phyloP scores from a whole-genome alignment of 129 eudicot species.

The Pseudognaphalium luteoalbum region DNA sequence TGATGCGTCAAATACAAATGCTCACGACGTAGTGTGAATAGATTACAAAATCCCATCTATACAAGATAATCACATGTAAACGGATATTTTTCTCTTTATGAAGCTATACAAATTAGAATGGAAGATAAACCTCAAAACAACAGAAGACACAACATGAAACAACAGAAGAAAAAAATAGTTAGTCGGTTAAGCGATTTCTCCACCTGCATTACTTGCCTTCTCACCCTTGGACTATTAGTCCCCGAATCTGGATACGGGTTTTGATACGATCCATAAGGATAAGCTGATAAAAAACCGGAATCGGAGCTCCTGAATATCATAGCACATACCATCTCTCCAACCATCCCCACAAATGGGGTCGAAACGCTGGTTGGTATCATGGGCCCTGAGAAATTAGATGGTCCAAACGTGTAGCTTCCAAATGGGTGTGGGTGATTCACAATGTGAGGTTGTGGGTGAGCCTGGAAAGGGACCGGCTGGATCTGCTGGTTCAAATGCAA shows the following conservation, averaged over 20 bases:
- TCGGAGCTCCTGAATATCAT: conserved; percentile 58
- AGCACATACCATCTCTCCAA: conserved; percentile 68
- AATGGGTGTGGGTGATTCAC: conserved; percentile 47
- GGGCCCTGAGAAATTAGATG: conserved; percentile 31
- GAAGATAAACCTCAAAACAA: conserved; percentile 47
- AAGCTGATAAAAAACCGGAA: conserved; percentile 36
- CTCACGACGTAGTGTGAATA: not conserved
- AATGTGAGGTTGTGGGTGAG: conserved; percentile 42
- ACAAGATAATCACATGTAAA: not conserved
- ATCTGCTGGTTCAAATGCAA: conserved; percentile 40
- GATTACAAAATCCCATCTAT: not conserved
- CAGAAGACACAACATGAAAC: conserved; percentile 74
- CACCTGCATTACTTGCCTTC: conserved; percentile 79
- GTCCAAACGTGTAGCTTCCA: conserved; percentile 39
- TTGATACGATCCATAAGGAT: conserved; percentile 39
- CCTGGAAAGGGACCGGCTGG: conserved; percentile 40
- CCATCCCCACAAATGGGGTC: conserved; percentile 61
- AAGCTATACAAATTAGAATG: conserved; percentile 27
- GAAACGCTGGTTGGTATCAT: conserved; percentile 37
- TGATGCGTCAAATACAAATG: not conserved
- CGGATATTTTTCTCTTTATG: not conserved
- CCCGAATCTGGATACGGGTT: conserved; percentile 36
- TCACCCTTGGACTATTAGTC: conserved; percentile 49
- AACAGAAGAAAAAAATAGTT: conserved; percentile 67
- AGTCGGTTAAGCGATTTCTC: conserved; percentile 82